Base-by-base conservation (phyloP, 1,139 yeast species). In the Pichia sp. region DNA sequence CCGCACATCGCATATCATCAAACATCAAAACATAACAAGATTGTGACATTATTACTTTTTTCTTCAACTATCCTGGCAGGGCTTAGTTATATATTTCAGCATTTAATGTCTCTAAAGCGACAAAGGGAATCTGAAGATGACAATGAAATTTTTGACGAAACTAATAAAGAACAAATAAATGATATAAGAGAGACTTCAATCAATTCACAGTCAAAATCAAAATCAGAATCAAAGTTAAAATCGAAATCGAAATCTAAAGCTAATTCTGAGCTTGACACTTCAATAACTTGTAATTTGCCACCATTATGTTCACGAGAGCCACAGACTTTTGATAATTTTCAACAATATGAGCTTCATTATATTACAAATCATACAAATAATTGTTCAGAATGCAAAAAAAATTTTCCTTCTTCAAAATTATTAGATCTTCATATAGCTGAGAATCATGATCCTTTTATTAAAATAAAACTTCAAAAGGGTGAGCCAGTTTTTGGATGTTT, bases 381-480 rank as follows among this genome's bases (percentile, higher is more conserved):
- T 2, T 80, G 85, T 56, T 48, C 55, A 0, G 67, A 64, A 43
- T 80, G 86, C 57, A 56, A 58, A 11, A 64, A 60, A 40, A 61
- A 60, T 45, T 75, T 79, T 52, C 79, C 81, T 0, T 65, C 67
- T 11, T 62, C 67, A 25, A 55, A 50, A 31, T 56, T 72, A 8
- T 60, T 79, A 31, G 67, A 70, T 5, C 55, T 78, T 26, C 86
- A 80, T 56, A 68, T 78, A 4, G 70, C 71, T 34, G 85, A 79
- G 53, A 66, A 66, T 46, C 85, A 80, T 56, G 74, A 78, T 56
- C 79, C 82, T 2, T 70, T 79, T 43, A 58, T 64, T n/a, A 58
- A 56, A 29, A 64, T 71, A 2, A 57, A 59, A 40, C 58, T 61
- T 44, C 75, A 73, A 39, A 58, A 60, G 26, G 79, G 78, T 0